Base-by-base conservation (phyloP, 352 stramenopile genomes). In the Pythium graminicola region DNA sequence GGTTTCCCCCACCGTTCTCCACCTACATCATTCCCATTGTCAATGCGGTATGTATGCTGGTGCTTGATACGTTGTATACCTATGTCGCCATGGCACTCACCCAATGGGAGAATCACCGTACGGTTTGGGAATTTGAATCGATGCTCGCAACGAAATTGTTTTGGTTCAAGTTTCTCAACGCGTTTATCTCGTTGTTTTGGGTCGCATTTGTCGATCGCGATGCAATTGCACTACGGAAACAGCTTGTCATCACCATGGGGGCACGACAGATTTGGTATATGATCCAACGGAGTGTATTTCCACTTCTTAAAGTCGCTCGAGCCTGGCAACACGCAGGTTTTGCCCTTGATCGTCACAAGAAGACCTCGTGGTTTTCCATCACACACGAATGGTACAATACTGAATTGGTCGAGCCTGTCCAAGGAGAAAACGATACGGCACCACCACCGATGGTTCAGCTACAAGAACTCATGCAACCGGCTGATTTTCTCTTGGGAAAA, bases 71-170 rank as follows among this genome's bases (percentile, higher is more conserved):
- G 48, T 62, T 89, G 6, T 97, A 98, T 44, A 91, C 85, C 46
- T 70, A 55, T 42, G 68, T 99, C 20, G 96, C 96, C 6, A 74
- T 89, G 22, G 82, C 82, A 40, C 67, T 99, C 28, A 99, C 97
- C 66, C 77, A 98, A 45, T 91, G 84, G 26, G 90, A 97, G 71
- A 96, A 96, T 59, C 87, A 97, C 62, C 85, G 86, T 31, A 97
- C 89, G 1, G 81, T 95, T 22, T 74, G 72, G 11, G 76, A 90
- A 59, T 96, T 93, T 63, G 74, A 93, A 46, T 96, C 95, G 57
- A 68, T 90, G 49, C 73, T 99, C 51, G 97, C 98, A 50, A 92
- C 96, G 69, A 99, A 99, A 73, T 95, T 98, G 9, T 98, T 99
- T 54, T 69, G 97, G 29, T 99, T 99, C 66, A 85, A 97, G 62